phyloP scores from a whole-genome alignment of 2,329 filamentous ascomycete genomes.

The Aureobasidium vineae region DNA sequence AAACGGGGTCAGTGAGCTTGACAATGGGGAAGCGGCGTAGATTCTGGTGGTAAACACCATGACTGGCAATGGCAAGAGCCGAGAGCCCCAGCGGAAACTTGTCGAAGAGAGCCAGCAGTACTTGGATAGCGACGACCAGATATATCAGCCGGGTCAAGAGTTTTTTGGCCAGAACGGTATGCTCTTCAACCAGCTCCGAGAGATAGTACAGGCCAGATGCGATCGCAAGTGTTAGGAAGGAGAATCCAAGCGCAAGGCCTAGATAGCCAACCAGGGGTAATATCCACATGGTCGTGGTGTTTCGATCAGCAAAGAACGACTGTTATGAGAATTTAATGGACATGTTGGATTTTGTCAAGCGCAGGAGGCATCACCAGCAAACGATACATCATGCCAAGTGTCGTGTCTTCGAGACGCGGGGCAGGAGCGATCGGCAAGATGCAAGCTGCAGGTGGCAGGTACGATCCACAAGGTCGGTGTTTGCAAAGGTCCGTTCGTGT shows the following conservation, averaged over 20 bases:
- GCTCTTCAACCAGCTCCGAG: conserved; percentile 95
- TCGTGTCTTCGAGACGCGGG: conserved; percentile 7
- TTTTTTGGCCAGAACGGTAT: conserved; percentile 87
- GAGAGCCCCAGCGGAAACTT: conserved; percentile 71
- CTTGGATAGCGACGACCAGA: conserved; percentile 69
- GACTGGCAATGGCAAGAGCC: conserved; percentile 28
- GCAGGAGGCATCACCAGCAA: not conserved
- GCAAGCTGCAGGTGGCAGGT: conserved; percentile 9
- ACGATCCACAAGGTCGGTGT: conserved; percentile 14
- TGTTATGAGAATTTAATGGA: not conserved
- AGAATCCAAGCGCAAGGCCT: conserved; percentile 84
- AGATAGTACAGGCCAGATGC: conserved; percentile 98
- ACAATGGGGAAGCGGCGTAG: conserved; percentile 74
- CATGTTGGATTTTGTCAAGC: not conserved
- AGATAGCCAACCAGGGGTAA: conserved; percentile 86
- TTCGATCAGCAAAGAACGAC: not conserved
- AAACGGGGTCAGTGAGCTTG: conserved; percentile 81
- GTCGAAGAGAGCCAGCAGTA: conserved; percentile 75
- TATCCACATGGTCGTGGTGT: conserved; percentile 78
- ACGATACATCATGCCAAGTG: conserved; percentile 10
- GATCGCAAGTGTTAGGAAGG: conserved; percentile 91
- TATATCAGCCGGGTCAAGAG: conserved; percentile 86
- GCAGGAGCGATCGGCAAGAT: not conserved
- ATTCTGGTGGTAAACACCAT: conserved; percentile 66
- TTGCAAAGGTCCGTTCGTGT: conserved; percentile 19